These are phyloP conservation scores for Phialocephala subalpina DNA, from an alignment of 2,329 filamentous ascomycete genomes.

Conservation along the genomic window DNA sequence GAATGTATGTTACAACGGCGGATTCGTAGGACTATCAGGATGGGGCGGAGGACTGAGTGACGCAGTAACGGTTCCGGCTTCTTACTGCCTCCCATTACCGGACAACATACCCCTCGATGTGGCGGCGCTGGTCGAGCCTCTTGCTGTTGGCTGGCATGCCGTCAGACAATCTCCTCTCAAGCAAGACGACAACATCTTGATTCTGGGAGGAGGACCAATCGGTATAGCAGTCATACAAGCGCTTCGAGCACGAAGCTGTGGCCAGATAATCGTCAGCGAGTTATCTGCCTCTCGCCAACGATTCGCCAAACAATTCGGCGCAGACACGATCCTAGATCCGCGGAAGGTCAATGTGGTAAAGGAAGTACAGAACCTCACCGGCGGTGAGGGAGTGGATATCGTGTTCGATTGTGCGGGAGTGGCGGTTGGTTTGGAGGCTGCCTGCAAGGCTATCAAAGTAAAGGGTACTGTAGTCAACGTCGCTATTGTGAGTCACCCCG, in stretches of 20 bases:
- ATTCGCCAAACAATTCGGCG: conserved; percentile 62
- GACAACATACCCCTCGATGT: conserved; percentile 59
- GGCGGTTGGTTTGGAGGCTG: conserved; percentile 51
- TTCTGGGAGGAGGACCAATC: conserved; percentile 70
- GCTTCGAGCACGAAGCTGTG: conserved; percentile 60
- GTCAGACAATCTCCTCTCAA: conserved; percentile 57
- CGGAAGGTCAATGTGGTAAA: conserved; percentile 56
- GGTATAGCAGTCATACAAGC: conserved; percentile 66
- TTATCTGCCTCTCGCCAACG: conserved; percentile 57
- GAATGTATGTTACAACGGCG: conserved; percentile 66
- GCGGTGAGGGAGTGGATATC: conserved; percentile 60
- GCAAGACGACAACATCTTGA: conserved; percentile 55
- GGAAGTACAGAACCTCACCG: conserved; percentile 54
- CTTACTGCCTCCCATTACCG: conserved; percentile 58
- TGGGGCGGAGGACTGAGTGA: conserved; percentile 64
- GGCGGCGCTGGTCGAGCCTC: conserved; percentile 67
- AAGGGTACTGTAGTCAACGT: conserved; percentile 69
- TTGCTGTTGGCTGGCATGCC: conserved; percentile 71
- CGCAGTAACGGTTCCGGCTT: conserved; percentile 58
- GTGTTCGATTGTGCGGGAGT: conserved; percentile 71
- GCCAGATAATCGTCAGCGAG: conserved; percentile 65
- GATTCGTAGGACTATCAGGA: conserved; percentile 56
- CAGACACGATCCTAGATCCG: conserved; percentile 61
- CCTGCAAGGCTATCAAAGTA: conserved; percentile 56
- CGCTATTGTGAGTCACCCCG: conserved; percentile 51